Evolutionary conservation across 345 rosid species (phyloP).

Genomic region (Syzygium jambos): DNA sequence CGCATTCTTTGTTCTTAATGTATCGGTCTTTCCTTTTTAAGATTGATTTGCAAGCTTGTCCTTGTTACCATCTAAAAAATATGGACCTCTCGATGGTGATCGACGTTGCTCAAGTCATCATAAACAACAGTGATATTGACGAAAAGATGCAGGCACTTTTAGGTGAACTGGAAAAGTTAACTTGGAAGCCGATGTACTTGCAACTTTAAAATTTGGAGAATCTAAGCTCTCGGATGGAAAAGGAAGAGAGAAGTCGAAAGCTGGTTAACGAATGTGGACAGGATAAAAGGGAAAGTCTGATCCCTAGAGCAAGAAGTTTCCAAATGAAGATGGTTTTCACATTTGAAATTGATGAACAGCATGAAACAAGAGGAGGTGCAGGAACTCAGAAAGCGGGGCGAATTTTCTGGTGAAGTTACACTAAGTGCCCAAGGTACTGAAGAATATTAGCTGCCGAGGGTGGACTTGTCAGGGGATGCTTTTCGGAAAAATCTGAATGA

Average conservation of each 20-base stretch:
- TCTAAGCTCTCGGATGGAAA: not conserved
- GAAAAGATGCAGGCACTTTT: not conserved
- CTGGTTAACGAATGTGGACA: not conserved
- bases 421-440: not conserved
- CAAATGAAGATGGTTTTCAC: not conserved
- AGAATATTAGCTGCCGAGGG: not conserved
- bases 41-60: not conserved
- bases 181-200: not conserved
- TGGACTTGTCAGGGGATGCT: not conserved
- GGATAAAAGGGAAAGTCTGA: not conserved
- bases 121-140: no score
- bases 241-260: not conserved
- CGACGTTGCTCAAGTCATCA: not conserved
- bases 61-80: fast-evolving
- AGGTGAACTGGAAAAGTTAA: not conserved
- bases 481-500: not conserved
- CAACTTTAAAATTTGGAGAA: not conserved
- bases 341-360: not conserved
- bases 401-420: not conserved
- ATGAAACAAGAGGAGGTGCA: not conserved
- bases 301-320: not conserved
- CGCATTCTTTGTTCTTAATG: not conserved
- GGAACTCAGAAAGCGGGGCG: not conserved
- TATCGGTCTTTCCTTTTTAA: not conserved
- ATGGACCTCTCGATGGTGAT: not conserved